These are phyloP conservation scores for Thielaviopsis ethacetica DNA, from an alignment of 2,329 filamentous ascomycete genomes.

Conservation along the genomic window DNA sequence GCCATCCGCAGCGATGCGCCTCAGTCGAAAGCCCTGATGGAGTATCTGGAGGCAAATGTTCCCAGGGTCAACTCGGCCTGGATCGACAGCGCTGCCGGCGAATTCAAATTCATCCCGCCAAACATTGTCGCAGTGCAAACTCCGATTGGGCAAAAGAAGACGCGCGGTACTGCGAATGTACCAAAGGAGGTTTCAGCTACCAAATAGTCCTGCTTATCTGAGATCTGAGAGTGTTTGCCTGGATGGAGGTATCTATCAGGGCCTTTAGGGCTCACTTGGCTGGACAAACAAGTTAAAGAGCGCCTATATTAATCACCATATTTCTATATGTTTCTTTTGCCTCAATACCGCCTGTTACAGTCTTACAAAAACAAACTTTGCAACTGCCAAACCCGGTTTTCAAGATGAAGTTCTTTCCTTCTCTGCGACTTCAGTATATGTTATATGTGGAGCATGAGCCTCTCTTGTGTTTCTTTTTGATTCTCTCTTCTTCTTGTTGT, in stretches of 20 bases:
- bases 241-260: not conserved
- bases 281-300: not conserved
- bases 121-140: conserved; percentile 22
- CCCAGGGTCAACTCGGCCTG: conserved; percentile 36
- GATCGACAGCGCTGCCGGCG: conserved; percentile 20
- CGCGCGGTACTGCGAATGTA: not conserved
- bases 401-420: not conserved
- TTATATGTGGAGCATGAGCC: not conserved
- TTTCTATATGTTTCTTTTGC: not conserved
- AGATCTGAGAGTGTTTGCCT: not conserved
- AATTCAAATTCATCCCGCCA: conserved; percentile 18
- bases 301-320: not conserved
- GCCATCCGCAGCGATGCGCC: conserved; percentile 41
- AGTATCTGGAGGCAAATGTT: conserved; percentile 38
- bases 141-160: conserved; percentile 20
- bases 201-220: not conserved
- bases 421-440: not conserved
- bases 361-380: not conserved
- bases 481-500: not conserved
- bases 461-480: not conserved
- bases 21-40: conserved; percentile 36
- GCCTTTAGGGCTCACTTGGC: not conserved
- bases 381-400: not conserved
- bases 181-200: not conserved
- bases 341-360: not conserved